Base-by-base conservation (phyloP, 345 rosid species). In the Murraya koenigii region DNA sequence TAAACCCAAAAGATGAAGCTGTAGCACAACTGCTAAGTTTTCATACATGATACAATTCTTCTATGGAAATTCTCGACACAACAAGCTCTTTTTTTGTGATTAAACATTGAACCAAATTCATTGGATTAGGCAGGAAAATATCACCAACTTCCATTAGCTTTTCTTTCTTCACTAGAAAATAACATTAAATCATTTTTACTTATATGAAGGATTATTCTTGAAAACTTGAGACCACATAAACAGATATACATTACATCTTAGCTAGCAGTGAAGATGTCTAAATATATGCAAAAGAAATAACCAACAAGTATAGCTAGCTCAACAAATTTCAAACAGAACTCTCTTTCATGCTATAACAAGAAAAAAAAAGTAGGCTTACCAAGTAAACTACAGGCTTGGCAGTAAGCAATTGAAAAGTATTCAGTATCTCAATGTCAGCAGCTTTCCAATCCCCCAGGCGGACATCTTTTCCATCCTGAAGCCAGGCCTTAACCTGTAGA, bases 371-470 rank as follows among this genome's bases (percentile, higher is more conserved):
- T 33, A 65, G 15, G 62, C 87, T 80, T 69, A 96, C 99, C 91
- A 96, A 82, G 89, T 96, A 96, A 85, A 94, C 99, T 74, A 96
- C 97, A 55, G 97, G 97, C 86, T 96, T 96, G 64, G 98, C 99
- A 32, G 97, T 88, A 71, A 96, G 98, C 95, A 96, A 82, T 71
- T 96, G 97, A 84, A 96, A 96, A 59, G 95, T 88, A 84, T 96
- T 94, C 75, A 96, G 62, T 77, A 96, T 91, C 92, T 96, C 99
- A 70, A 94, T 84, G 68, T 92, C 98, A 86, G 97, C 94, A 77
- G 98, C 87, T 80, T 96, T 96, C 99, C 99, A 96, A 62, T 96
- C 99, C 79, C 97, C 99, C 30, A 96, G 82, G 49, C 97, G 95
- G 66, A 96, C 86, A 81, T 94, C 98, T 80, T 96, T 94, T 77